These are phyloP conservation scores for Coffea eugenioides DNA, from an alignment of 257 asterid species.

Conservation along the genomic window DNA sequence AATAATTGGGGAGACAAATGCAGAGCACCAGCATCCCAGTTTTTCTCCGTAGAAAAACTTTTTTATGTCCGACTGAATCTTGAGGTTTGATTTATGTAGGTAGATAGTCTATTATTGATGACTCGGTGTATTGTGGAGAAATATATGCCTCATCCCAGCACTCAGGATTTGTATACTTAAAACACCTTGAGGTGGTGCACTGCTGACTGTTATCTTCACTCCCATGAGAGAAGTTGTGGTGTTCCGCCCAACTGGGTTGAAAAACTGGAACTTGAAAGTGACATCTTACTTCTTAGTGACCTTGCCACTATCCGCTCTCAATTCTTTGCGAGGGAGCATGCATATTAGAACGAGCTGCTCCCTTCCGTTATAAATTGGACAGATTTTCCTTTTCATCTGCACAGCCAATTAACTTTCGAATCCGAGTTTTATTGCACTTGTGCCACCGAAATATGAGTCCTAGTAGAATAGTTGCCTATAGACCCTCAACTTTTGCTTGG, in stretches of 20 bases:
- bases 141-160: constrained; percentile 22
- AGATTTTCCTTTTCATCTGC: constrained; percentile 13
- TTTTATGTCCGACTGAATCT: neutral
- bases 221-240: constrained; percentile 11
- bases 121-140: neutral
- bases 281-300: neutral
- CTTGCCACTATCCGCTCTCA: constrained; percentile 23
- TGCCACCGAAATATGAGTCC: constrained; percentile 10
- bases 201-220: constrained; percentile 18
- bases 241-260: constrained; percentile 24
- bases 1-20: neutral
- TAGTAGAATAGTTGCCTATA: constrained; percentile 12
- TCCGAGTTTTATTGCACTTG: neutral
- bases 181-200: neutral
- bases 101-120: constrained; percentile 20
- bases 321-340: neutral
- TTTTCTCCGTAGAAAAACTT: neutral
- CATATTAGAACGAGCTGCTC: neutral
- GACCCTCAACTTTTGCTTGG: constrained; percentile 18
- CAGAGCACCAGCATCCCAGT: neutral
- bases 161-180: constrained; percentile 19
- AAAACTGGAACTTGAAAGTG: constrained; percentile 5
- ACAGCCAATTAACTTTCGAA: neutral
- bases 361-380: constrained; percentile 38
- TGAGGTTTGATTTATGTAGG: constrained; percentile 14